Conservation (phyloP, 352 stramenopile genomes). For the Hyaloperonospora arabidopsidis region DNA sequence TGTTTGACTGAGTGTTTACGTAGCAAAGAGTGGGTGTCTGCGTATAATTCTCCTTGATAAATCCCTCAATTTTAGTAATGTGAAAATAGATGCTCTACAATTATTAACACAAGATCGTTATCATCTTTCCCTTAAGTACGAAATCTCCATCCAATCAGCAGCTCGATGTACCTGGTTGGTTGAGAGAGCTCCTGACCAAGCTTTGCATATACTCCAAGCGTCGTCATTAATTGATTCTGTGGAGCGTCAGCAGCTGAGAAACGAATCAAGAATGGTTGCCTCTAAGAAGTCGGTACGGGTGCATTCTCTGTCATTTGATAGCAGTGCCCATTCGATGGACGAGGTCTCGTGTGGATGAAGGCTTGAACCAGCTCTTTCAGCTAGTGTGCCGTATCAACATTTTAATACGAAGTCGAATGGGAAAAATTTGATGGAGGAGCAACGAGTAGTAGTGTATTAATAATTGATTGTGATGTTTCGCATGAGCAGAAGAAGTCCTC, state of each 20-base stretch:
- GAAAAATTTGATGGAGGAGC: slow-evolving; percentile 32
- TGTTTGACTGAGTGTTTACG: no score
- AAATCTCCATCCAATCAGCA: slow-evolving; percentile 5
- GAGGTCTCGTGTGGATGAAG: slow-evolving; percentile 28
- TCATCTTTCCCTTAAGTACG: no score
- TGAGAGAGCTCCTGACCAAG: neutral
- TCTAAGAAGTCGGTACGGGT: slow-evolving; percentile 83
- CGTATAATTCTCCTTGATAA: no score
- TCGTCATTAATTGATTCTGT: slow-evolving; percentile 36
- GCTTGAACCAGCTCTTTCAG: neutral
- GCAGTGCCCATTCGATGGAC: slow-evolving; percentile 41
- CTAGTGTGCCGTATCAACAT: slow-evolving; percentile 5
- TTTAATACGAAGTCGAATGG: slow-evolving; percentile 31
- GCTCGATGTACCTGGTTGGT: slow-evolving; percentile 4
- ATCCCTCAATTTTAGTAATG: no score
- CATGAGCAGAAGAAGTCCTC: slow-evolving; percentile 92
- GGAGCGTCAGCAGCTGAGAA: slow-evolving; percentile 63
- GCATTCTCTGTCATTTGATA: slow-evolving; percentile 4
- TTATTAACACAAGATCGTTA: no score
- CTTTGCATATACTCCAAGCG: no score
- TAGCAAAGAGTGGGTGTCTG: no score
- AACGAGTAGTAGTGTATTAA: slow-evolving; percentile 14
- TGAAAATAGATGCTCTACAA: no score
- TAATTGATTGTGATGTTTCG: slow-evolving; percentile 6
- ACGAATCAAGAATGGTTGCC: slow-evolving; percentile 75